Conservation (phyloP, 768 basidiomycete species). For the Crucibulum laeve region DNA sequence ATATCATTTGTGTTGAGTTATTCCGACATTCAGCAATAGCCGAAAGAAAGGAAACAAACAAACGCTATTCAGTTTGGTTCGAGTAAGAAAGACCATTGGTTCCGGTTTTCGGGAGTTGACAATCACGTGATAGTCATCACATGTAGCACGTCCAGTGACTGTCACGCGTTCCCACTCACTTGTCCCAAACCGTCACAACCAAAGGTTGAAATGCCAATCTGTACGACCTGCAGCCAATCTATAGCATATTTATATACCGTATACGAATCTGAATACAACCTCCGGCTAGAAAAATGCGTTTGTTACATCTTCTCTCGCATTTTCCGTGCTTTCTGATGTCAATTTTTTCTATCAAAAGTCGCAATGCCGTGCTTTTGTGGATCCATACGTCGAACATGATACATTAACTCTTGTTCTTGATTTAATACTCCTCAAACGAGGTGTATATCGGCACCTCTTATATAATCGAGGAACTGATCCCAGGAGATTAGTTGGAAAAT, state of each 20-base stretch:
- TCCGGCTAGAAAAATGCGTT: constrained; percentile 82
- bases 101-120: too few species aligned
- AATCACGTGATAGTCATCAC: too few species aligned
- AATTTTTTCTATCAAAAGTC: constrained; percentile 28
- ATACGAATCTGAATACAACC: constrained; percentile 73
- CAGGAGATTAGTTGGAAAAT: constrained; percentile 29
- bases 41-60: too few species aligned
- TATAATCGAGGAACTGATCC: constrained; percentile 77
- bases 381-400: constrained; percentile 88
- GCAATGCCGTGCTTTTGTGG: constrained; percentile 64
- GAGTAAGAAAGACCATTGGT: too few species aligned
- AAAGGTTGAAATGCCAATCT: constrained; percentile 92
- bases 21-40: too few species aligned
- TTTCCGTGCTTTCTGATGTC: background rate
- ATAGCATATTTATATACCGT: constrained; percentile 73
- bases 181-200: too few species aligned
- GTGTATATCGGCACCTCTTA: constrained; percentile 76
- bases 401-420: constrained; percentile 69
- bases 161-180: too few species aligned
- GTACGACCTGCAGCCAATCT: constrained; percentile 68
- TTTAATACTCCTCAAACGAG: constrained; percentile 76
- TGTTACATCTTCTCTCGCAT: constrained; percentile 21
- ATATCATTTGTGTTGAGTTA: too few species aligned
- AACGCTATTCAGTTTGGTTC: too few species aligned
- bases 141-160: too few species aligned